Percentiles rank a stretch among this genome's conserved stretches.
phyloP scores from a whole-genome alignment of 1,139 yeast species.

The Kodamaea sp. region DNA sequence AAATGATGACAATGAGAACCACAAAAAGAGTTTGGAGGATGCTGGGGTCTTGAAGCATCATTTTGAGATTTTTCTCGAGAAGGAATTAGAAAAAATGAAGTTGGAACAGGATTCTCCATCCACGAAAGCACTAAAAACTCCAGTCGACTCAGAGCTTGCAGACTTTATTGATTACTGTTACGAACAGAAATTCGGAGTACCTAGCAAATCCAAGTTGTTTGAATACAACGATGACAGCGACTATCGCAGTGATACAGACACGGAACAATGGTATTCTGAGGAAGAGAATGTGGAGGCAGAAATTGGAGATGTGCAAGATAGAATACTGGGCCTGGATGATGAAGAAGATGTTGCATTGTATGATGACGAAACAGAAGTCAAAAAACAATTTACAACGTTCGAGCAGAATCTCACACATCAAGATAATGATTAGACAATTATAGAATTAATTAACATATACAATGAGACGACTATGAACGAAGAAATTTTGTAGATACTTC shows the following conservation, averaged over 20 bases:
- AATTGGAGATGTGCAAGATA: conserved; percentile 1
- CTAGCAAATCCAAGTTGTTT: background rate
- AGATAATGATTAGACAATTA: too few relatives aligned
- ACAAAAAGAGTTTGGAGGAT: conserved; percentile 4
- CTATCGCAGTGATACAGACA: conserved; percentile 13
- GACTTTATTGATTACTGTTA: conserved; percentile 15
- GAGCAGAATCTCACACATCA: too few relatives aligned
- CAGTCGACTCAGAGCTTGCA: conserved; percentile 12
- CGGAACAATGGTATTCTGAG: conserved; percentile 1
- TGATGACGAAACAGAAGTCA: conserved; percentile 14
- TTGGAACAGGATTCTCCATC: background rate
- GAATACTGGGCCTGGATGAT: conserved; percentile 15
- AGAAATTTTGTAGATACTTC: too few relatives aligned
- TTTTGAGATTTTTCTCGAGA: conserved; percentile 6
- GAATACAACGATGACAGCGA: conserved; percentile 20
- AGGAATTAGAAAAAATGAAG: conserved; percentile 4
- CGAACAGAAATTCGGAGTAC: conserved; percentile 5
- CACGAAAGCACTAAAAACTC: conserved; percentile 4
- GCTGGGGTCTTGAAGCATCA: conserved; percentile 5
- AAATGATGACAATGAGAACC: conserved; percentile 1
- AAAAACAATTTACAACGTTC: conserved; percentile 4
- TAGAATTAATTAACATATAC: too few relatives aligned
- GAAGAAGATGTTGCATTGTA: conserved; percentile 16
- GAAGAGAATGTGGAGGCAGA: background rate
- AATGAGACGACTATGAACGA: too few relatives aligned